Percentiles rank a stretch among this genome's conserved stretches.
These are phyloP conservation scores for Eutrema yunnanense DNA, from an alignment of 345 rosid genomes.

Conservation along the genomic window DNA sequence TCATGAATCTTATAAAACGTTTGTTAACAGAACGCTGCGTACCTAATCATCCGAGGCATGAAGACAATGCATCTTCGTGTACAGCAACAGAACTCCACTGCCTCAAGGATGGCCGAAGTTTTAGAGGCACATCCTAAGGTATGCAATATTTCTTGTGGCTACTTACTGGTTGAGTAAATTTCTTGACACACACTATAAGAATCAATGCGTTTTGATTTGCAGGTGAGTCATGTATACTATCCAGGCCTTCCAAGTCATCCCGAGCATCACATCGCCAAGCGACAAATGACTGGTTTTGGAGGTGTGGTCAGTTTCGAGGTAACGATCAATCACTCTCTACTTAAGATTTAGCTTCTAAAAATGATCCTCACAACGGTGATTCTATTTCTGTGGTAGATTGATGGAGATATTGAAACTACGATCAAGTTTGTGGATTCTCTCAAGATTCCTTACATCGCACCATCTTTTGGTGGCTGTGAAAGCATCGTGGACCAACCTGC, in stretches of 20 bases:
- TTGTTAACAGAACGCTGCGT: conserved; percentile 74
- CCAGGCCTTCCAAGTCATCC: conserved; percentile 94
- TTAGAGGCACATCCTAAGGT: conserved; percentile 99
- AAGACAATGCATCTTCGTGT: conserved; percentile 99
- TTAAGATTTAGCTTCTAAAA: background rate
- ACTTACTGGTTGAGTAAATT: background rate
- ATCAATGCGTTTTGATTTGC: background rate
- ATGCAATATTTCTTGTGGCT: background rate
- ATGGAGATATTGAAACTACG: conserved; percentile 74
- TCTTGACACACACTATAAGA: background rate
- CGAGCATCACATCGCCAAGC: conserved; percentile 83
- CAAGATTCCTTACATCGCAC: conserved; percentile 95
- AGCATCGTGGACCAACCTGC: conserved; percentile 99
- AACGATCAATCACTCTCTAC: background rate
- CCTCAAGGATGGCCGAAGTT: conserved; percentile 90
- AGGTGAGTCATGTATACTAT: conserved; percentile 88
- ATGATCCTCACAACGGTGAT: conserved; percentile 8
- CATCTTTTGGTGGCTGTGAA: conserved; percentile 97
- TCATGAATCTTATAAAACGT: background rate
- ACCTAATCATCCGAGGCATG: conserved; percentile 96
- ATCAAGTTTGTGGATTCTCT: conserved; percentile 74
- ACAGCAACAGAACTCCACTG: conserved; percentile 93
- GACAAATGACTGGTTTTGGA: conserved; percentile 96
- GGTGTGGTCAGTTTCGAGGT: conserved; percentile 99
- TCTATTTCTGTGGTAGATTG: conserved; percentile 37